A percentile compares a stretch with the other conserved stretches of the same genome.
Evolutionary conservation across 176 grass and related monocot genomes (phyloP).

Genomic region (Musa acuminata): DNA sequence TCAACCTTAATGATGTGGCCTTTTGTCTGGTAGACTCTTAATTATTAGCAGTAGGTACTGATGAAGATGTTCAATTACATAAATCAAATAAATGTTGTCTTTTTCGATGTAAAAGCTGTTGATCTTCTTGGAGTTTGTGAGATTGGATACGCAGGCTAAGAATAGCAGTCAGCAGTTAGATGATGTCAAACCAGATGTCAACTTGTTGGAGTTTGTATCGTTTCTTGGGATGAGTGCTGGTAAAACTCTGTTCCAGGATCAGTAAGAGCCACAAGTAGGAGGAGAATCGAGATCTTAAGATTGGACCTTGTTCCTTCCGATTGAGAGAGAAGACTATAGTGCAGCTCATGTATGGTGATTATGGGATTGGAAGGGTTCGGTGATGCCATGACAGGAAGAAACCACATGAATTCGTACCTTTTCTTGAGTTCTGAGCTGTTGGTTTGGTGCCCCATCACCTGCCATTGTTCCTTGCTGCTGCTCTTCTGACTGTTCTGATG

Average conservation of each 20-base stretch:
- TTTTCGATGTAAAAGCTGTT: not conserved
- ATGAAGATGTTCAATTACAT: too few species aligned
- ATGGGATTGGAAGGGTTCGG: slow-evolving; percentile 1
- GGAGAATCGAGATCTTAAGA: too few species aligned
- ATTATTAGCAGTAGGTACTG: too few species aligned
- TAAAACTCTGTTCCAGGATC: not conserved
- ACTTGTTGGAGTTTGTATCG: not conserved
- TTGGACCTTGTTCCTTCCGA: too few species aligned
- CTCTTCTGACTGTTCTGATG: slow-evolving; percentile 21
- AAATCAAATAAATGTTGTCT: not conserved
- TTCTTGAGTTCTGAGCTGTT: slow-evolving; percentile 22
- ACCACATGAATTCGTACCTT: slow-evolving; percentile 29
- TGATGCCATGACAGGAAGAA: slow-evolving; percentile 1
- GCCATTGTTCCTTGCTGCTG: slow-evolving; percentile 6
- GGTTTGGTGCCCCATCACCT: slow-evolving; percentile 15
- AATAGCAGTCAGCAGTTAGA: too few species aligned
- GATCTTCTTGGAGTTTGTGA: too few species aligned
- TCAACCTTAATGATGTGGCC: too few species aligned
- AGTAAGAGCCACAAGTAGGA: not conserved
- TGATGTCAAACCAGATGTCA: too few species aligned
- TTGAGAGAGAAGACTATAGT: not conserved
- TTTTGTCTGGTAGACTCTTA: too few species aligned
- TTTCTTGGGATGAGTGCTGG: slow-evolving; percentile 8
- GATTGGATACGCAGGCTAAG: too few species aligned
- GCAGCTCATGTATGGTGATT: not conserved